These are phyloP conservation scores for Zygosaccharomyces gambellarensis DNA, from an alignment of 805 yeast genomes.

Conservation along the genomic window DNA sequence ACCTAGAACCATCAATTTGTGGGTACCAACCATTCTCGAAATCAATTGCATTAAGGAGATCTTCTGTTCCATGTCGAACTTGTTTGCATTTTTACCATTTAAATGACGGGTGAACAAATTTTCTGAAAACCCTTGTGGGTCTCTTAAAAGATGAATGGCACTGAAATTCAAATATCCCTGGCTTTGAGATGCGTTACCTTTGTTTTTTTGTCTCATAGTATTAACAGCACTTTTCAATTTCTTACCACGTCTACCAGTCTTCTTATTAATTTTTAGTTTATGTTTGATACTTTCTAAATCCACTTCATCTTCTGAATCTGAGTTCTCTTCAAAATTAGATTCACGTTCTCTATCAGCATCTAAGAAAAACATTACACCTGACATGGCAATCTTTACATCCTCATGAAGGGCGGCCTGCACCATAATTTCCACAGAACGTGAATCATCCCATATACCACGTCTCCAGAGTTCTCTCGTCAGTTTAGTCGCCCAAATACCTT, in stretches of 20 bases:
- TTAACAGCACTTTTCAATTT: slow-evolving; percentile 73
- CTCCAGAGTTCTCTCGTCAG: slow-evolving; percentile 95
- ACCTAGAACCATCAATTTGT: slow-evolving; percentile 85
- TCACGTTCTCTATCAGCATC: slow-evolving; percentile 85
- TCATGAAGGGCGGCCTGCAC: slow-evolving; percentile 89
- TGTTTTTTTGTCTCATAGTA: slow-evolving; percentile 55
- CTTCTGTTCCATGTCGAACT: slow-evolving; percentile 80
- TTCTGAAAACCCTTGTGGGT: slow-evolving; percentile 98
- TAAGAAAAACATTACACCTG: slow-evolving; percentile 86
- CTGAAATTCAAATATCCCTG: slow-evolving; percentile 71
- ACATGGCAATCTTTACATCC: slow-evolving; percentile 77
- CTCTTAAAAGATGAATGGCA: slow-evolving; percentile 89
- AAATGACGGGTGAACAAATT: slow-evolving; percentile 67
- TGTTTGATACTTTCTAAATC: slow-evolving; percentile 75
- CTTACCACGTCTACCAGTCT: slow-evolving; percentile 71
- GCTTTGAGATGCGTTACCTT: slow-evolving; percentile 46
- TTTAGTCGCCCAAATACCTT: slow-evolving; percentile 95
- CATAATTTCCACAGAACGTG: slow-evolving; percentile 96
- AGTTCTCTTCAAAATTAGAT: slow-evolving; percentile 68
- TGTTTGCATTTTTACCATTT: slow-evolving; percentile 61
- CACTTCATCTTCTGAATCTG: slow-evolving; percentile 62
- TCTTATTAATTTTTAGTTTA: slow-evolving; percentile 77
- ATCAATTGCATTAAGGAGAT: slow-evolving; percentile 82
- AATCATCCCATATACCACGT: slow-evolving; percentile 97
- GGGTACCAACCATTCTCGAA: slow-evolving; percentile 89